Percentiles rank a stretch among this genome's conserved stretches.
These are phyloP conservation scores for Truncatella angustata DNA, from an alignment of 2,329 filamentous ascomycete genomes.

Conservation along the genomic window DNA sequence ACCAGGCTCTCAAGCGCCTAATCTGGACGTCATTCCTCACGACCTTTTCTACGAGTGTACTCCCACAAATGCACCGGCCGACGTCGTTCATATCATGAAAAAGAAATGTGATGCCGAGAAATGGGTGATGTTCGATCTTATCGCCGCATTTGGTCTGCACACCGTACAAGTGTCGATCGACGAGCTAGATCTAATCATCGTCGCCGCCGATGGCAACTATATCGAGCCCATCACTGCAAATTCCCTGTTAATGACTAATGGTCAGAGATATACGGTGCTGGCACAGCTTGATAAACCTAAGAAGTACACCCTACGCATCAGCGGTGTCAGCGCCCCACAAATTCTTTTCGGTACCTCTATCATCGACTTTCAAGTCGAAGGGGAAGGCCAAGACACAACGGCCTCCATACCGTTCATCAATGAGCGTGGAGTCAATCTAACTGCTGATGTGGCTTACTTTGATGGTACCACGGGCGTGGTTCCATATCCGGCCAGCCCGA, in stretches of 20 bases:
- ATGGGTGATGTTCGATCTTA: constrained; percentile 55
- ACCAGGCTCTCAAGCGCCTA: constrained; percentile 17
- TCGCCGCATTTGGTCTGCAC: constrained; percentile 48
- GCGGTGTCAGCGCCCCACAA: constrained; percentile 48
- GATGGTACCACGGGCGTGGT: constrained; percentile 35
- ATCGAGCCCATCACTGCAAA: constrained; percentile 51
- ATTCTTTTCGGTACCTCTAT: constrained; percentile 52
- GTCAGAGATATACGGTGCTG: constrained; percentile 52
- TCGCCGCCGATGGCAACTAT: constrained; percentile 53
- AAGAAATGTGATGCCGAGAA: constrained; percentile 19
- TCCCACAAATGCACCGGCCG: constrained; percentile 39
- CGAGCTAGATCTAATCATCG: constrained; percentile 51
- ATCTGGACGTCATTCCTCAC: constrained; percentile 38
- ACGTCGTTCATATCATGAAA: constrained; percentile 39
- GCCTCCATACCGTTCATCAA: constrained; percentile 44
- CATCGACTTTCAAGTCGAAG: constrained; percentile 37
- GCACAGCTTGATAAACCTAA: constrained; percentile 44
- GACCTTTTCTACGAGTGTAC: constrained; percentile 45
- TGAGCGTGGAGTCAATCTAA: constrained; percentile 43
- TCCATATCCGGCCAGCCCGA: constrained; percentile 45
- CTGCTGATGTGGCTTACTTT: constrained; percentile 41
- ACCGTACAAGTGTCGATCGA: constrained; percentile 48
- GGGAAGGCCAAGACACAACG: constrained; percentile 17
- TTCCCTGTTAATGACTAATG: constrained; percentile 46
- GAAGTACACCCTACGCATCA: constrained; percentile 54